Base-by-base conservation (phyloP, 768 basidiomycete species). In the Russula earlei region DNA sequence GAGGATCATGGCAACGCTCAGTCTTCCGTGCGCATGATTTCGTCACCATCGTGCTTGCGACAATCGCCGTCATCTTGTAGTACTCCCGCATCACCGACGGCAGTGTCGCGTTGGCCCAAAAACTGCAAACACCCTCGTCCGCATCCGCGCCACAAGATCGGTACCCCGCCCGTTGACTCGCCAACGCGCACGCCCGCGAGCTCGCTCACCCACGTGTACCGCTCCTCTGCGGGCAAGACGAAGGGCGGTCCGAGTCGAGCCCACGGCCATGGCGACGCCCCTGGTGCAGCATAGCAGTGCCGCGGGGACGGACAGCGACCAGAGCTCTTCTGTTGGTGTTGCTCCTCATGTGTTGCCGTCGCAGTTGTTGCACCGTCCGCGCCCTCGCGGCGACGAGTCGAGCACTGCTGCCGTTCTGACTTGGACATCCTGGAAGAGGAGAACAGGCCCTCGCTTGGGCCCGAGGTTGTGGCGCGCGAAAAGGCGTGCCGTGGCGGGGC, bases 81-180 rank as follows among this genome's bases (percentile, higher is more conserved):
- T 37, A 20, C n/a, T 11, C 14, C 36, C 14, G 5, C 27, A 19
- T n/a, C 22, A 34, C 25, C 24, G 4, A 11, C 24, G 8, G 7
- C 6, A 1, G 19, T 14, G 2, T 27, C 45, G 1, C 24, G 37
- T 5, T 25, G 20, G 6, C 41, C 50, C 45, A 62, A 52, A 38
- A 62, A 62, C 36, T 25, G 11, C 38, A 62, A 22, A 38, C 61
- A 62, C 17, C 61, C 61, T 24, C 41, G 33, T 38, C 47, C 46
- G n/a, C 61, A 62, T 12, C 61, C 61, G 0, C 61, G 58, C 61
- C 61, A 62, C 24, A 62, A 40, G 31, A 62, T 27, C 29, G 61
- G 61, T 37, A 62, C 61, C 8, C 59, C 59, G 7, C 56, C 59
- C n/a, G 40, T 53, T 29, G 47, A 45, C 50, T 52, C 54, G 12